Conservation (phyloP, 2,329 filamentous ascomycete species). For the Chaetomium olivaceum region DNA sequence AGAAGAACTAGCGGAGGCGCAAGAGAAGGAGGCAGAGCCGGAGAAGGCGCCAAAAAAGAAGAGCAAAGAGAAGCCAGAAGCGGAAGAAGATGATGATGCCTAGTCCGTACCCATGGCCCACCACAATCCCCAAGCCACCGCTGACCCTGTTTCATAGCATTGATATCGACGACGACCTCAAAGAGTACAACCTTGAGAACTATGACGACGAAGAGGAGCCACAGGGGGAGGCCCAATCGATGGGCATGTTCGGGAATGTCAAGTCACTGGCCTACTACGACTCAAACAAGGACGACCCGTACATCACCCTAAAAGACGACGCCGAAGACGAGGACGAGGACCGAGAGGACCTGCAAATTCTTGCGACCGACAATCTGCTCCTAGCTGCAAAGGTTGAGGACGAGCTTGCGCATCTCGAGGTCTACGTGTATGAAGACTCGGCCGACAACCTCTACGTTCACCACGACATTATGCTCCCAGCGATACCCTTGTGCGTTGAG, state of each 20-base stretch:
- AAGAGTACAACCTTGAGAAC: conserved; percentile 93
- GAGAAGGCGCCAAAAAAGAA: conserved; percentile 28
- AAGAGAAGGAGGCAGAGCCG: conserved; percentile 40
- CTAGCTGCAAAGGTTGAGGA: conserved; percentile 94
- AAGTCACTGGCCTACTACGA: conserved; percentile 93
- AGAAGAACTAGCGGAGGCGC: conserved; percentile 76
- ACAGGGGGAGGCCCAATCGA: conserved; percentile 64
- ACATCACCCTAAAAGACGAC: conserved; percentile 80
- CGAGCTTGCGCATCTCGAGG: conserved; percentile 92
- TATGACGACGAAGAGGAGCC: conserved; percentile 83
- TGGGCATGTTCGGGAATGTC: conserved; percentile 94
- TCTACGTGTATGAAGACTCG: conserved; percentile 95
- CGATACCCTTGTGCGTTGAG: conserved; percentile 91
- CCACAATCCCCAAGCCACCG: too few species aligned
- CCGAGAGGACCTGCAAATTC: conserved; percentile 87
- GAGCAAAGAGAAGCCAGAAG: conserved; percentile 37
- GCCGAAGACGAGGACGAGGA: conserved; percentile 73
- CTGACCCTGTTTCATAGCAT: conserved; percentile 40
- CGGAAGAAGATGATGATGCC: conserved; percentile 36
- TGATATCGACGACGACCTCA: conserved; percentile 77
- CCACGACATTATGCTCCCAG: conserved; percentile 98
- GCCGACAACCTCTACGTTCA: conserved; percentile 98
- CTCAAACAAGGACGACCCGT: conserved; percentile 92
- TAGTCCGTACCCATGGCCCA: conserved; percentile 41
- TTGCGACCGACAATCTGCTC: conserved; percentile 89